phyloP scores from a whole-genome alignment of 371 early-diverging fungal genomes.

The Rhizopus delemar region DNA sequence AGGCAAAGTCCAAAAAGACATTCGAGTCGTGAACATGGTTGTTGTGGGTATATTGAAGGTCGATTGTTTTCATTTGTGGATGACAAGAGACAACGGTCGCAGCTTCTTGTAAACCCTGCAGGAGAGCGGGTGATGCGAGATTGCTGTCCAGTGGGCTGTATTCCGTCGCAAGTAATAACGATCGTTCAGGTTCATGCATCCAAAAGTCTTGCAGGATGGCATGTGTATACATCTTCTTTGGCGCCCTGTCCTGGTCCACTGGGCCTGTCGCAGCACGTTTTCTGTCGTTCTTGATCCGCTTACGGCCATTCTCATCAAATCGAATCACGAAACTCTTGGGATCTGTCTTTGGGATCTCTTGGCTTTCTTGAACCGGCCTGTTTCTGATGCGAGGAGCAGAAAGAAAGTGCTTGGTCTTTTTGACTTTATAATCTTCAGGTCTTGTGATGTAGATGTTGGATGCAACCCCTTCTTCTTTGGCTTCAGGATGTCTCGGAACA shows the following conservation, averaged over 20 bases:
- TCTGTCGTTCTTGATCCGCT: not conserved
- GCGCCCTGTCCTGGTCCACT: not conserved
- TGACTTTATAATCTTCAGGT: constrained; percentile 31
- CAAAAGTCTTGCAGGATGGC: constrained; percentile 8
- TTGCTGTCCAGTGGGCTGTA: constrained; percentile 5
- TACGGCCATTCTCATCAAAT: constrained; percentile 9
- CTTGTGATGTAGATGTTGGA: constrained; percentile 28
- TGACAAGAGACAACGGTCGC: constrained; percentile 1
- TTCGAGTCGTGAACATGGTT: constrained; percentile 7
- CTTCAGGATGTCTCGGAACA: constrained; percentile 7
- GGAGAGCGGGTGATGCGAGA: constrained; percentile 17
- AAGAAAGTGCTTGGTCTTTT: constrained; percentile 13
- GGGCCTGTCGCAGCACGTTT: constrained; percentile 4
- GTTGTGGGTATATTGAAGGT: constrained; percentile 9
- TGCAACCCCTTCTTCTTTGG: constrained; percentile 47
- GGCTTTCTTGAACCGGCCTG: constrained; percentile 11
- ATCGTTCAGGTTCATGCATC: constrained; percentile 18
- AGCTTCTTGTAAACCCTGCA: constrained; percentile 17
- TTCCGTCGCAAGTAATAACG: constrained; percentile 11
- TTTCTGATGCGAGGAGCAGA: constrained; percentile 21
- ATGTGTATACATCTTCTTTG: not conserved
- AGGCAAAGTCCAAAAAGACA: constrained; percentile 1
- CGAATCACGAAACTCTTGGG: constrained; percentile 23
- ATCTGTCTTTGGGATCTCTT: constrained; percentile 15
- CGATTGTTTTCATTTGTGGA: constrained; percentile 25